These are phyloP conservation scores for Trichaptum fuscoviolaceum DNA, from an alignment of 768 basidiomycete genomes.

Conservation along the genomic window DNA sequence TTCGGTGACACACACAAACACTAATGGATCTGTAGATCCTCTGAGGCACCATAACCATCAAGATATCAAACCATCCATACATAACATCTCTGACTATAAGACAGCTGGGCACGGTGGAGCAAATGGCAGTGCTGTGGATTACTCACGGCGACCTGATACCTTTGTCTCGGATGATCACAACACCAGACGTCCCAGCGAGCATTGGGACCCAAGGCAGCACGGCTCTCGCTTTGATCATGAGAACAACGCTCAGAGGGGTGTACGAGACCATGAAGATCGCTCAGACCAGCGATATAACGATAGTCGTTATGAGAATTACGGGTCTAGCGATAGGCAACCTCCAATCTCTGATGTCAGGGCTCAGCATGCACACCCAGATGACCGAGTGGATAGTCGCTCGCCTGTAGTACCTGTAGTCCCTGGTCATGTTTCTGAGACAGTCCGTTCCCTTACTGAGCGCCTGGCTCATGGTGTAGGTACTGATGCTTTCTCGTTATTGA, in stretches of 20 bases:
- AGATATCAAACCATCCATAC: not conserved
- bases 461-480: not conserved
- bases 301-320: not conserved
- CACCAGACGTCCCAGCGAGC: not conserved
- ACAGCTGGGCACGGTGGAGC: not conserved
- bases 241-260: not conserved
- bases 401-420: not conserved
- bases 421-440: not conserved
- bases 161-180: not conserved
- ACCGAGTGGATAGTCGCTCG: not conserved
- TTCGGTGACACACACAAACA: not conserved
- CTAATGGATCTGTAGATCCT: not conserved
- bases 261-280: not conserved
- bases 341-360: not conserved
- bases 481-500: not conserved
- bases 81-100: not conserved
- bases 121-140: not conserved
- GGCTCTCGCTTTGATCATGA: slow-evolving; percentile 1
- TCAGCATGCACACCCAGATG: not conserved
- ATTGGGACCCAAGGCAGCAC: not conserved
- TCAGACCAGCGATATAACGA: not conserved
- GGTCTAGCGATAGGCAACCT: not conserved
- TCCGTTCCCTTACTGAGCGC: not conserved
- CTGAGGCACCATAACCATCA: not conserved
- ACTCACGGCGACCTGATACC: not conserved